A percentile compares a stretch with the other conserved stretches of the same genome.
Conservation (phyloP, 2,329 filamentous ascomycete genomes). For the Thyridium curvatum region DNA sequence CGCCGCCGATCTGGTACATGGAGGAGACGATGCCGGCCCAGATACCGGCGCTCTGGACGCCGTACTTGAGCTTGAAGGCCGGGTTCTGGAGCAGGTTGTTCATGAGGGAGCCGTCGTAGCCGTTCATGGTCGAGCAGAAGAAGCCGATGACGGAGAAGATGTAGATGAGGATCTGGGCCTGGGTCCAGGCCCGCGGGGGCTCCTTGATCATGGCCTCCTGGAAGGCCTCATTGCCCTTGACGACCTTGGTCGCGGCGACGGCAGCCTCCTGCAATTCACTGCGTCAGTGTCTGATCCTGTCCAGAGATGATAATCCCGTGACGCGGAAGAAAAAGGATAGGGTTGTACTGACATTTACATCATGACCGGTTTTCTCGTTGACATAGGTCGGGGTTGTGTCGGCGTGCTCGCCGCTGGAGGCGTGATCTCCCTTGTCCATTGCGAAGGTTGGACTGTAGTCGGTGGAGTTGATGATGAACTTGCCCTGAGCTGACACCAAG, state of each 20-base stretch:
- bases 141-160: slow-evolving; percentile 38
- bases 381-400: no score
- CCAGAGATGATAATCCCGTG: background rate
- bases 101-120: slow-evolving; percentile 44
- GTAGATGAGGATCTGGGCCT: slow-evolving; percentile 32
- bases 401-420: no score
- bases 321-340: no score
- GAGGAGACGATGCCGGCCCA: slow-evolving; percentile 43
- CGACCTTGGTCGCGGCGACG: slow-evolving; percentile 31
- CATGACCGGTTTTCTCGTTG: no score
- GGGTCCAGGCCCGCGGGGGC: slow-evolving; percentile 34
- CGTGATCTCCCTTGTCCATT: no score
- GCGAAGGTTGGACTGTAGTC: no score
- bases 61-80: slow-evolving; percentile 30
- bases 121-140: slow-evolving; percentile 45
- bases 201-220: slow-evolving; percentile 49
- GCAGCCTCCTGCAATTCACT: slow-evolving; percentile 9
- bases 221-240: slow-evolving; percentile 46
- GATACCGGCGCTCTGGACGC: slow-evolving; percentile 33
- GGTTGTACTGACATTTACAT: no score
- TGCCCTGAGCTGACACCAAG: no score
- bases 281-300: background rate
- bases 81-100: slow-evolving; percentile 39
- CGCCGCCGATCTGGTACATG: slow-evolving; percentile 46
- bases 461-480: no score